Evolutionary conservation across 257 asterid genomes (phyloP).

Genomic region (Solanum arcanum): DNA sequence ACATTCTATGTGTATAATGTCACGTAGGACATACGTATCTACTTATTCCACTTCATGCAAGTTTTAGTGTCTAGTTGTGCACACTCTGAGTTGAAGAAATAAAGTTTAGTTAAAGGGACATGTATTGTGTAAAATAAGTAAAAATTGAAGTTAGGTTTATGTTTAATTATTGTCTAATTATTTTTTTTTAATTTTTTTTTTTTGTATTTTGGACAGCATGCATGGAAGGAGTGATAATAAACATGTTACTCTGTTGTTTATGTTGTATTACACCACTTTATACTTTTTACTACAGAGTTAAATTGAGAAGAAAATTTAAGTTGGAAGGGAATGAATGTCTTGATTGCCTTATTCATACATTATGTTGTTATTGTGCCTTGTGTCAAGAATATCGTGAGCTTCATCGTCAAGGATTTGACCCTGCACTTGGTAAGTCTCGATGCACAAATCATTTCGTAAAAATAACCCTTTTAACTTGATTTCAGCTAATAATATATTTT

Average conservation of each 20-base stretch:
- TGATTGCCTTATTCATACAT: constrained; percentile 16
- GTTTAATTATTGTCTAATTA: background rate
- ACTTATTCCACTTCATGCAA: background rate
- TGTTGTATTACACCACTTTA: background rate
- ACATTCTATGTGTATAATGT: background rate
- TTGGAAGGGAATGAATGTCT: constrained; percentile 8
- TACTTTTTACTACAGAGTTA: background rate
- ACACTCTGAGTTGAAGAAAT: background rate
- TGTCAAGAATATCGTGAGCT: constrained; percentile 31
- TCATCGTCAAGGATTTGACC: constrained; percentile 22
- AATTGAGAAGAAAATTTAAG: constrained; percentile 11
- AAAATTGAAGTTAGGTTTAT: background rate
- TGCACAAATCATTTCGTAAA: background rate
- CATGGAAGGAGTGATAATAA: constrained; percentile 8
- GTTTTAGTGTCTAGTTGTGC: background rate
- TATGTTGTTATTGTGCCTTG: constrained; percentile 12
- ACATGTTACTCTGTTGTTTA: background rate
- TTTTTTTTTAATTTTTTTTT: background rate
- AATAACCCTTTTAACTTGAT: background rate
- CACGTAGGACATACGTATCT: background rate
- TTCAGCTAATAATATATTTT: background rate
- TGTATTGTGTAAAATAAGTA: background rate
- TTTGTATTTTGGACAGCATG: constrained; percentile 1
- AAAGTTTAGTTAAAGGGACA: background rate
- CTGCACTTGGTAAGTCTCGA: constrained; percentile 7